Evolutionary conservation across 1,139 yeast genomes (phyloP).

Genomic region (Candida frijolesensis): DNA sequence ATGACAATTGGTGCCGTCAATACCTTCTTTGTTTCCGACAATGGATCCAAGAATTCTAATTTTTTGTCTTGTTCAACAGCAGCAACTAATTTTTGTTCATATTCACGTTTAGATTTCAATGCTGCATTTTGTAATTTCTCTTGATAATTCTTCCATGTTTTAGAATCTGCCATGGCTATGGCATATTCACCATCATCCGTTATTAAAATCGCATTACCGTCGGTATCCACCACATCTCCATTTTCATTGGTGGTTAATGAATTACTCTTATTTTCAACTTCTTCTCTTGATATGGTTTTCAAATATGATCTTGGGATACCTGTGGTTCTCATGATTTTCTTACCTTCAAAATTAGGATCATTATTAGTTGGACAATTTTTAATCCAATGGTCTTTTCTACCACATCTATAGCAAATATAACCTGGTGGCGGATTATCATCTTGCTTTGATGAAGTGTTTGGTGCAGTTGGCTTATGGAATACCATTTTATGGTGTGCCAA

Average conservation of each 20-base stretch:
- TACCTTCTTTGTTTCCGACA: constrained; percentile 64
- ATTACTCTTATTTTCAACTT: constrained; percentile 57
- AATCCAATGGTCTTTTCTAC: constrained; percentile 96
- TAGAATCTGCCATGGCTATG: constrained; percentile 89
- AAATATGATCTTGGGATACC: constrained; percentile 96
- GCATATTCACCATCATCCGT: constrained; percentile 96
- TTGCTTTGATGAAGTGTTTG: constrained; percentile 26
- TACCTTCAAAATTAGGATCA: constrained; percentile 94
- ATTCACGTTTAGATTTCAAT: constrained; percentile 49
- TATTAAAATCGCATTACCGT: constrained; percentile 75
- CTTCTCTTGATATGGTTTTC: constrained; percentile 64
- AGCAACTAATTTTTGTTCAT: constrained; percentile 37
- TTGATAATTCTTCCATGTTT: constrained; percentile 89
- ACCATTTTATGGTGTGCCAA: constrained; percentile 78
- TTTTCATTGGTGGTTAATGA: constrained; percentile 43
- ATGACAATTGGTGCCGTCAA: constrained; percentile 71
- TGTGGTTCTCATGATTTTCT: constrained; percentile 86
- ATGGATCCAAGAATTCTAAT: constrained; percentile 52
- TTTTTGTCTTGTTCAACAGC: constrained; percentile 46
- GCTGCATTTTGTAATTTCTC: constrained; percentile 60
- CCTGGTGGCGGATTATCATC: constrained; percentile 93
- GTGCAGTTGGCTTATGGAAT: constrained; percentile 48
- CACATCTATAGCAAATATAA: constrained; percentile 94
- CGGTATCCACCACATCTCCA: constrained; percentile 57
- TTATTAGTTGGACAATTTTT: constrained; percentile 92